Evolutionary conservation across 805 yeast genomes (phyloP).

Genomic region (Barnettozyma populi): DNA sequence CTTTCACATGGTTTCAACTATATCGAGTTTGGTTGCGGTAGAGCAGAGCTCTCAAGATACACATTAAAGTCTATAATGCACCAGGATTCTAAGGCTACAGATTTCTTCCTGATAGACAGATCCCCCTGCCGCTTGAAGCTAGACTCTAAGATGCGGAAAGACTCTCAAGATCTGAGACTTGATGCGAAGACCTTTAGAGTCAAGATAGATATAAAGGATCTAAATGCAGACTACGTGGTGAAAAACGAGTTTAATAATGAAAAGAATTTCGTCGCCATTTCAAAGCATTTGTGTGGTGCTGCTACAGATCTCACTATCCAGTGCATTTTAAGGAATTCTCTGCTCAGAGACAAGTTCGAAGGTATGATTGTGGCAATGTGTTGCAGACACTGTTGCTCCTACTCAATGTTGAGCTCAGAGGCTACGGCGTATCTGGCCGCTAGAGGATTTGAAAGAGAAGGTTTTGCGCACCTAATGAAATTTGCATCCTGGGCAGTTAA

Average conservation of each 20-base stretch:
- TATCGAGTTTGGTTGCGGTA: constrained; percentile 88
- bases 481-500: constrained; percentile 88
- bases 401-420: constrained; percentile 42
- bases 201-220: constrained; percentile 77
- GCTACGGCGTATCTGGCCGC: constrained; percentile 17
- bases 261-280: constrained; percentile 49
- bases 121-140: constrained; percentile 73
- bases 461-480: constrained; percentile 48
- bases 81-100: constrained; percentile 19
- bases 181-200: constrained; percentile 40
- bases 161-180: constrained; percentile 30
- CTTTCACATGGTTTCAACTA: constrained; percentile 35
- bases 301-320: constrained; percentile 84
- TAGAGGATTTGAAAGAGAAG: constrained; percentile 24
- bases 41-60: constrained; percentile 76
- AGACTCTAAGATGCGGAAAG: constrained; percentile 62
- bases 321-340: constrained; percentile 44
- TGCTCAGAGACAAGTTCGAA: constrained; percentile 27
- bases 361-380: constrained; percentile 88
- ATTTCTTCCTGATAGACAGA: constrained; percentile 66
- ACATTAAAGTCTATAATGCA: constrained; percentile 32
- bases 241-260: constrained; percentile 18
- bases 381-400: constrained; percentile 80
- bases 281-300: constrained; percentile 90
- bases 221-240: constrained; percentile 45